These are phyloP conservation scores for Gynochthodes officinalis DNA, from an alignment of 257 asterid genomes.

Conservation along the genomic window DNA sequence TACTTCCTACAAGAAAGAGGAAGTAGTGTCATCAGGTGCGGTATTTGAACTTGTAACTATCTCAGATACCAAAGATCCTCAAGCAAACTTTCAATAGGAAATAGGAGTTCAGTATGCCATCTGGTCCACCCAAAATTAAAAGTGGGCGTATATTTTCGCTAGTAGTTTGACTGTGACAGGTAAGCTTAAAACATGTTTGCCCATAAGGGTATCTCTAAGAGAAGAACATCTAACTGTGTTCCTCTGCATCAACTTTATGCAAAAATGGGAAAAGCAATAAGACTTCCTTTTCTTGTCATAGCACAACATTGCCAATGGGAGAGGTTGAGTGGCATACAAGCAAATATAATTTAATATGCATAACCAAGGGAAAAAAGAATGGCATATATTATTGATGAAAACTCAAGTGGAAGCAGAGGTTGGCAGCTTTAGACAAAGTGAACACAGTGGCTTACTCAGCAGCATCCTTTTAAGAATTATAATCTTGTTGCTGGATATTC, in stretches of 20 bases:
- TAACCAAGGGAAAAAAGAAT: neutral
- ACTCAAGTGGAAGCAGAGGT: neutral
- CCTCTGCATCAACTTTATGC: neutral
- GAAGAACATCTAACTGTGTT: neutral
- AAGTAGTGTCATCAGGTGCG: constrained; percentile 3
- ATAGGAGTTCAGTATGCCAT: neutral
- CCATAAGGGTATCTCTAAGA: neutral
- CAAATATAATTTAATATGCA: neutral
- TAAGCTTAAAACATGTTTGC: neutral
- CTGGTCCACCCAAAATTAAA: neutral
- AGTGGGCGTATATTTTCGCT: neutral
- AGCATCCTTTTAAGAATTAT: neutral
- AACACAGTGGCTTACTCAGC: neutral
- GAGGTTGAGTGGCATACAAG: neutral
- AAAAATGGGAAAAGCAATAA: neutral
- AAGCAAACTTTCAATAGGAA: neutral
- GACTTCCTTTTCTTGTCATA: neutral
- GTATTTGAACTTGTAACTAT: neutral
- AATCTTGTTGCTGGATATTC: neutral
- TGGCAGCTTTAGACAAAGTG: neutral
- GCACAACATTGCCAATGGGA: neutral
- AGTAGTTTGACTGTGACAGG: neutral
- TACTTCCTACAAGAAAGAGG: constrained; percentile 31
- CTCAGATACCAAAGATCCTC: neutral
- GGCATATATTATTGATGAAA: neutral